Evolutionary conservation across 371 early-diverging fungal genomes (phyloP), one percentile per base, ranked within the genome.

Genomic region (Mucor plumbeus): DNA sequence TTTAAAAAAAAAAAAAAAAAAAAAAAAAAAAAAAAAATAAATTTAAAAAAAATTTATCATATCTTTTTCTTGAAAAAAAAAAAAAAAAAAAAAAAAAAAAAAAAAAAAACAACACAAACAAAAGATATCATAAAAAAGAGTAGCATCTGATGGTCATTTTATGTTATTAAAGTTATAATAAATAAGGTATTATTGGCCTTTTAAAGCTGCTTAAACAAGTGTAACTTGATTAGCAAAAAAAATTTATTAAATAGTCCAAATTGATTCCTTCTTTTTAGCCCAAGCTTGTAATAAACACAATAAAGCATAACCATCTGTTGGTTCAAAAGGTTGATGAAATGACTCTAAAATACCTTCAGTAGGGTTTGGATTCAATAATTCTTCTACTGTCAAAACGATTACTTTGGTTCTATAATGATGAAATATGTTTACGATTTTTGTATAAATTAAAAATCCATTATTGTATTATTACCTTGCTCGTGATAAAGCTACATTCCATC

Each of bases 401-500:
- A 85, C 81, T 68, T 88, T 88, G 62, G 85, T 84, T 19, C 83
- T 79, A 19, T n/a, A 48, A 44, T 40, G 63, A 47, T 53, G 53
- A 53, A 31, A 14, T 19, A 44, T 34, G 11, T 14, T 19, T 15
- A 14, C 14, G 38, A 50, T n/a, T 21, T 19, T 17, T n/a, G 53
- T 53, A 26, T 31, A 26, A 53, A 53, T 53, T 53, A 53, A 53
- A 47, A 17, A 43, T 6, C 15, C 3, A 15, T 19, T 19, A 47
- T 17, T n/a, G 43, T 41, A 15, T 21, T 7, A 15, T 31, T 69
- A 79, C 79, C 71, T 66, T 34, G 88, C 86, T 48, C 88, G 73
- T 17, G 84, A 84, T 50, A 86, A 44, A 0, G 86, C 84, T 59
- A 87, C 88, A 64, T 85, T 78, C 86, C 86, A 86, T 11, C 87